Evolutionary conservation across 352 stramenopile species (phyloP), one percentile per base, ranked within the genome.

Genomic region (Pythium sp.): DNA sequence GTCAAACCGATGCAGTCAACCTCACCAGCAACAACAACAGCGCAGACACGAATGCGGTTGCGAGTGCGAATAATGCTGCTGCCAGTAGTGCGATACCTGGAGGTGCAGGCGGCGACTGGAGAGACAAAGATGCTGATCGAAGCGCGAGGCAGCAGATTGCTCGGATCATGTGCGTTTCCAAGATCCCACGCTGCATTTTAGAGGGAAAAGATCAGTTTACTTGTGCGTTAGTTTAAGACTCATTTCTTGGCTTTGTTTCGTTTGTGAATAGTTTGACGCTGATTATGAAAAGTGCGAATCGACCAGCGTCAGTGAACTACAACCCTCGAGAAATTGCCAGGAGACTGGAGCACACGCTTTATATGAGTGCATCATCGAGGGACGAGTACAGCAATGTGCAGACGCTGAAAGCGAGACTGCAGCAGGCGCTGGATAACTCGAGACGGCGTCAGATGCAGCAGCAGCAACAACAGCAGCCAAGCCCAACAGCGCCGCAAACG

Each of bases 251-350:
- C 4, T 30, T 20, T 73, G 24, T 51, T 41, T 58, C 51, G 56
- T 56, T 66, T 56, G 14, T 34, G 22, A 51, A 15, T 58, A 96
- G 88, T 20, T 82, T 96, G 77, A 96, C 85, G 32, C 73, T 96
- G 60, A 96, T 96, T 24, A 95, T 94, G 85, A 95, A 94, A 73
- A 96, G 88, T 65, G 84, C 90, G 8, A 97, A 96, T 66, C 79
- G 88, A 14, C 89, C 89, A n/a, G 82, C 80, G 34, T 92, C 86
- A 1, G 86, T 84, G n/a, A 94, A 96, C 63, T 95, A 96, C 70
- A 96, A 96, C 67, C 89, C 87, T 6, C 78, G 87, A 59, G 89
- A 96, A 65, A 96, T 96, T 38, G 89, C 89, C 8, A 77, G 89
- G 32, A 76, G 89, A 51, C 66, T 96, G 14, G 89, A 96, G 64